Base-by-base conservation (phyloP, 2,329 filamentous ascomycete species). In the Aspergillus brunneoviolaceus region DNA sequence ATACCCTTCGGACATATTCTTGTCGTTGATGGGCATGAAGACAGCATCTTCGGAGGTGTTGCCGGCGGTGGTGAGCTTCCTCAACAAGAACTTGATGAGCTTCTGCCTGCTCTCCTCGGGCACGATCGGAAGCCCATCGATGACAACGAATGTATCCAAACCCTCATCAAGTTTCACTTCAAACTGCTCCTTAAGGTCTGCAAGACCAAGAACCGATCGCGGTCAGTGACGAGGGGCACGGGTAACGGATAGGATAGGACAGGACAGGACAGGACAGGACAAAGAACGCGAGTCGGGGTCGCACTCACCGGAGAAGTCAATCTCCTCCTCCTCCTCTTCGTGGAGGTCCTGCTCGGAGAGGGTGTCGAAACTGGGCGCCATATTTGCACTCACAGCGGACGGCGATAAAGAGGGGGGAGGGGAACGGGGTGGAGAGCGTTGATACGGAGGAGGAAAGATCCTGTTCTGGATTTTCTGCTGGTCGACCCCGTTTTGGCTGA, bases 91-190 rank as follows among this genome's bases (percentile, higher is more conserved):
- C 80, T 98, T 98, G 78, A 96, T 84, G 63, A 99, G 87, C 84
- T 96, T 98, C 62, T 90, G 87, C 82, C 92, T 94, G 82, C 90
- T 93, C 53, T 95, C 94, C 77, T 93, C 91, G 60, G 84, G 91
- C 66, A 99, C 94, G 65, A 89, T 82, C 67, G 95, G 95, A 49
- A 99, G 87, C 67, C 95, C 95, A 78, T 99, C 95, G 75, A 98
- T 86, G 64, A 98, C 93, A 66, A 99, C 90, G 74, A 99, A 99
- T 65, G 92, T 90, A 76, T 99, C 95, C 71, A 97, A 89, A 60
- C 95, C 95, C 78, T 96, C 91, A 77, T 99, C 95, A 67, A 98
- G 84, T 76, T 94, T 91, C 64, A 98, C 93, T 80, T 98, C 92
- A 76, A 93, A 97, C 79, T 96, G 92, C 77, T 96, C 93, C 76